Evolutionary conservation across 2,329 filamentous ascomycete genomes (phyloP), one percentile per base, ranked within the genome.

Genomic region (Cladosporium austrohemisphaericum): DNA sequence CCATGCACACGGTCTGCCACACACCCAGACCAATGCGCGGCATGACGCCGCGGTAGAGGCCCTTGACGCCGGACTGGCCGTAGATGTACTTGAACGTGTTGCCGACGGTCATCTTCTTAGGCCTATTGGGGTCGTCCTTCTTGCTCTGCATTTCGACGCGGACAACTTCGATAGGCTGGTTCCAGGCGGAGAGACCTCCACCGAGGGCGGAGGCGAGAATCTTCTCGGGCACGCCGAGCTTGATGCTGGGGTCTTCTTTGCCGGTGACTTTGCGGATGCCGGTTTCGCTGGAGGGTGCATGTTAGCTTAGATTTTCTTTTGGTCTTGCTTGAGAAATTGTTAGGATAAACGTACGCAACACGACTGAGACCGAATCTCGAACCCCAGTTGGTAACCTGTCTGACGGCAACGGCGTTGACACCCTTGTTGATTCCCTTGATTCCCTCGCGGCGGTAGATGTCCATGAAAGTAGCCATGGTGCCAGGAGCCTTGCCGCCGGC

Each of bases 1-100:
- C 93, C 93, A 98, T 98, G 80, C 93, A 98, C 66, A 98, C 86
- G 55, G 93, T 98, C 80, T 98, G 93, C 93, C 93, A 98, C 76
- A 98, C 82, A 68, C 93, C 86, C 57, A 98, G 84, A 61, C 91
- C 91, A 68, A 98, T 91, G 70, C 93, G 85, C 63, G 93, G 93
- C 60, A 89, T 79, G 57, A 98, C 92, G 67, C 93, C 93, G 67
- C 93, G 88, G 80, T 98, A 98, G 58, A 98, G 78, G 66, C 93
- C 93, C 76, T 84, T 86, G 65, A 97, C 40, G 54, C 93, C 93
- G 72, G 95, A 96, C 68, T 80, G 81, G 60, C 79, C 67, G 76
- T 97, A 97, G 71, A 98, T 97, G 75, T 98, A 98, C 60, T 67
- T 77, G 60, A 80, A 76, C 7, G 81, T 77, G 65, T 90, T 95